Evolutionary conservation across 139 green algal species (phyloP).

Genomic region (Closterium sp.): DNA sequence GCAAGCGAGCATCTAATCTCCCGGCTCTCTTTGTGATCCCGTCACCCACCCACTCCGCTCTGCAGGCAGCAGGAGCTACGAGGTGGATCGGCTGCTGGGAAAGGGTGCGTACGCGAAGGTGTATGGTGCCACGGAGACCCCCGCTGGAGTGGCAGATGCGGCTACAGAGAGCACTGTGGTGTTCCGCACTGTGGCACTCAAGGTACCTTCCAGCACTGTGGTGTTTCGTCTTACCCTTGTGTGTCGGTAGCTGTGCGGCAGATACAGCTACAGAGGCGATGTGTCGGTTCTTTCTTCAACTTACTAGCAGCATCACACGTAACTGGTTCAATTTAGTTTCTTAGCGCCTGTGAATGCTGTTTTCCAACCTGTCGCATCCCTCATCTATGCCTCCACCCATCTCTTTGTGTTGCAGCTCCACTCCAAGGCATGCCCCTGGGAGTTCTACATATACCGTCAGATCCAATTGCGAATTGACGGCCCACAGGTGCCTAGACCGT

Average conservation of each 20-base stretch:
- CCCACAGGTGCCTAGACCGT: constrained; percentile 6
- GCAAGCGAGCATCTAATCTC: no score
- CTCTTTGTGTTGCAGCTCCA: constrained; percentile 24
- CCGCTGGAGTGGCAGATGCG: neutral
- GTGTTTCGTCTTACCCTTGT: no score
- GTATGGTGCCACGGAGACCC: neutral
- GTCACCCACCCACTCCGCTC: neutral
- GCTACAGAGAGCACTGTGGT: neutral
- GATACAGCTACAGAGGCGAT: no score
- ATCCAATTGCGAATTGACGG: constrained; percentile 34
- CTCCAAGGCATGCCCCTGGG: constrained; percentile 35
- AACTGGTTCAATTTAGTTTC: no score
- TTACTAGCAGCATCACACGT: no score
- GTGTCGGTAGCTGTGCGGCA: no score
- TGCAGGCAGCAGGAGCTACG: neutral
- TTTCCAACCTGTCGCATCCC: no score
- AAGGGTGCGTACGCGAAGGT: neutral
- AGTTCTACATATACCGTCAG: constrained; percentile 54
- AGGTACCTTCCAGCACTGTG: neutral
- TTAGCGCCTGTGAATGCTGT: no score
- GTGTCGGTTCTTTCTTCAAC: no score
- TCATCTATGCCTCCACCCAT: neutral
- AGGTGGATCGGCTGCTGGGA: neutral
- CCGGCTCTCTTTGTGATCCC: no score
- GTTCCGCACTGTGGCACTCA: neutral